These are phyloP conservation scores for Xylaria venustula DNA, from an alignment of 495 filamentous ascomycete genomes.

Conservation along the genomic window DNA sequence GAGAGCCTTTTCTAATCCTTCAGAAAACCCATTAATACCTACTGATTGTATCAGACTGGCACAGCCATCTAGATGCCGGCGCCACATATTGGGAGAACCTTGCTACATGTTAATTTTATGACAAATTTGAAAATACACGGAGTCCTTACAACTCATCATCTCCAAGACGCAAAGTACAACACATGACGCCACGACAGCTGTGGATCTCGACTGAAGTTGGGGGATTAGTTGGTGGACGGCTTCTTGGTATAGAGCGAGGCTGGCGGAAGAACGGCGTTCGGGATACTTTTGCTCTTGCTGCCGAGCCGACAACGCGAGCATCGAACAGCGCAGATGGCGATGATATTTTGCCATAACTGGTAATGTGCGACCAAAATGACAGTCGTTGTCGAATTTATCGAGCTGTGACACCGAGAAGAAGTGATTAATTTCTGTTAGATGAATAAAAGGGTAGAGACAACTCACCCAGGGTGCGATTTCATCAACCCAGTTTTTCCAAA, in stretches of 20 bases:
- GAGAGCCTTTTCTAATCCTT: not conserved
- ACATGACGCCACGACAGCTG: not conserved
- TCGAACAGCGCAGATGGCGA: not conserved
- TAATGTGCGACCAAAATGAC: not conserved
- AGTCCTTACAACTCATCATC: not conserved
- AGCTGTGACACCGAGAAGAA: not conserved
- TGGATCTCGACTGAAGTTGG: not conserved
- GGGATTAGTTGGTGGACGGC: not conserved
- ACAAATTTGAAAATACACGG: not conserved
- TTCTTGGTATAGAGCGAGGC: not conserved
- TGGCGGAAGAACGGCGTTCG: not conserved
- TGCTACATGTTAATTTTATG: not conserved
- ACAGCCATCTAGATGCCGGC: not conserved
- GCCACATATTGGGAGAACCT: slow-evolving; percentile 1
- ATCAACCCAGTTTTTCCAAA: slow-evolving; percentile 3
- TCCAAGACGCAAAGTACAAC: not conserved
- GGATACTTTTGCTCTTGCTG: not conserved
- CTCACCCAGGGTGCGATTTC: not conserved
- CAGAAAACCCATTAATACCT: not conserved
- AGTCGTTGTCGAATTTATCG: not conserved
- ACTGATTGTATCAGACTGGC: not conserved
- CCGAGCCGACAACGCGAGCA: not conserved
- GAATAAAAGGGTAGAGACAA: not conserved
- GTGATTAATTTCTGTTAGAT: not conserved
- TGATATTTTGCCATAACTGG: not conserved